Evolutionary conservation across 1,284 basidiomycete species (phyloP).

Genomic region (Somion occarium): DNA sequence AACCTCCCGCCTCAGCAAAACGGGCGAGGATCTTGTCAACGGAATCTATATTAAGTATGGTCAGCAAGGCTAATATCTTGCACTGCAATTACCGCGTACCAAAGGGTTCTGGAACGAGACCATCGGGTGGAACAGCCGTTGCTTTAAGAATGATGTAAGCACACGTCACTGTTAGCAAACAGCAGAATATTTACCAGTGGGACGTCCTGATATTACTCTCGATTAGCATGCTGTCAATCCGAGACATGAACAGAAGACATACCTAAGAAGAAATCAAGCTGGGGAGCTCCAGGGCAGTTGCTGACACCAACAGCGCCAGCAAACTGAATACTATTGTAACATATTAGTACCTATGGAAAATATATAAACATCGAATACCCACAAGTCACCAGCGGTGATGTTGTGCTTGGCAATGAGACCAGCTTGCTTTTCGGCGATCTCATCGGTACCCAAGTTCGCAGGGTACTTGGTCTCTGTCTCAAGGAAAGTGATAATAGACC

Average conservation of each 20-base stretch:
- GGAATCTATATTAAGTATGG: conserved; percentile 20
- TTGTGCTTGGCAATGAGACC: conserved; percentile 18
- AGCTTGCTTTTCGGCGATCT: conserved; percentile 19
- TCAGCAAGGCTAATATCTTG: too few relatives aligned
- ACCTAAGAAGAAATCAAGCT: conserved; percentile 20
- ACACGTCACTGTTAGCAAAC: neutral
- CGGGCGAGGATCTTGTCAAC: conserved; percentile 26
- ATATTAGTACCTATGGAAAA: neutral
- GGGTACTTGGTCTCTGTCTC: conserved; percentile 20
- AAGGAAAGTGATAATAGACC: conserved; percentile 14
- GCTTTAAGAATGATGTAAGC: conserved; percentile 9
- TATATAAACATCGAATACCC: conserved; percentile 4
- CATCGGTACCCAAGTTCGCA: conserved; percentile 22
- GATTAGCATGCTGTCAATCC: neutral
- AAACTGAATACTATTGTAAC: conserved; percentile 22
- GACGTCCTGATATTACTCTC: too few relatives aligned
- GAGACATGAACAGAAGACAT: neutral
- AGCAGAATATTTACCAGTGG: neutral
- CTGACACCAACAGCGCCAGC: conserved; percentile 22
- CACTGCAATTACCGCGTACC: conserved; percentile 15
- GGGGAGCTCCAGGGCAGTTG: conserved; percentile 25
- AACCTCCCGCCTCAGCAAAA: conserved; percentile 26
- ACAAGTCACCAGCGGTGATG: conserved; percentile 25
- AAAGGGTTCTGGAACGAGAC: conserved; percentile 26
- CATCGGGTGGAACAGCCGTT: conserved; percentile 18